A percentile compares a stretch with the other conserved stretches of the same genome.
Evolutionary conservation across 441 rosid species (phyloP).

Genomic region (Gossypium davidsonii): DNA sequence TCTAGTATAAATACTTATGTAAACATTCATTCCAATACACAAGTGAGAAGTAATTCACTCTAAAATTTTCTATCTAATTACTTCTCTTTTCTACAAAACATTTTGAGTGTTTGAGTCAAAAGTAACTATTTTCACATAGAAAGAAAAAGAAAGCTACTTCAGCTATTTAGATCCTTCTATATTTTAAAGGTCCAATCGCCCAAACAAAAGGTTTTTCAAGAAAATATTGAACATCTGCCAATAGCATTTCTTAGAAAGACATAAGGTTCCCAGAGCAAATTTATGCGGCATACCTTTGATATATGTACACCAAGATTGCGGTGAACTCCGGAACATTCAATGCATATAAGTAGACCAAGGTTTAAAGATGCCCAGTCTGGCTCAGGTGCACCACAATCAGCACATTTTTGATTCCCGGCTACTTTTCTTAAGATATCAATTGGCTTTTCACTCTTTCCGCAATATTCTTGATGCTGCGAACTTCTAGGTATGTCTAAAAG

Average conservation of each 20-base stretch:
- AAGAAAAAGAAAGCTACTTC: neutral
- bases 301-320: slow-evolving; percentile 98
- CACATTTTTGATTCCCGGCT: slow-evolving; percentile 83
- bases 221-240: neutral
- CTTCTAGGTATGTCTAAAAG: slow-evolving; percentile 49
- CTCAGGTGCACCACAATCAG: slow-evolving; percentile 92
- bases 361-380: slow-evolving; percentile 99
- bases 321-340: slow-evolving; percentile 94
- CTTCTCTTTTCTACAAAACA: too few relatives aligned
- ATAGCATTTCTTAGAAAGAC: neutral
- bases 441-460: slow-evolving; percentile 59
- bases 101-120: too few relatives aligned
- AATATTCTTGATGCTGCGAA: slow-evolving; percentile 45
- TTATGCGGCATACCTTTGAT: slow-evolving; percentile 54
- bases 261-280: neutral
- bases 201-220: neutral
- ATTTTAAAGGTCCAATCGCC: neutral
- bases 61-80: too few relatives aligned
- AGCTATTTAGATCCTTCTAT: neutral
- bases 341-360: slow-evolving; percentile 90
- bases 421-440: slow-evolving; percentile 69
- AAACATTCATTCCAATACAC: too few relatives aligned
- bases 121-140: neutral
- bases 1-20: too few relatives aligned
- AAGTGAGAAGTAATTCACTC: too few relatives aligned